Percentiles rank a stretch among this genome's conserved stretches.
Conservation (phyloP, 1,284 basidiomycete species). For the Porphyrellus sp. region DNA sequence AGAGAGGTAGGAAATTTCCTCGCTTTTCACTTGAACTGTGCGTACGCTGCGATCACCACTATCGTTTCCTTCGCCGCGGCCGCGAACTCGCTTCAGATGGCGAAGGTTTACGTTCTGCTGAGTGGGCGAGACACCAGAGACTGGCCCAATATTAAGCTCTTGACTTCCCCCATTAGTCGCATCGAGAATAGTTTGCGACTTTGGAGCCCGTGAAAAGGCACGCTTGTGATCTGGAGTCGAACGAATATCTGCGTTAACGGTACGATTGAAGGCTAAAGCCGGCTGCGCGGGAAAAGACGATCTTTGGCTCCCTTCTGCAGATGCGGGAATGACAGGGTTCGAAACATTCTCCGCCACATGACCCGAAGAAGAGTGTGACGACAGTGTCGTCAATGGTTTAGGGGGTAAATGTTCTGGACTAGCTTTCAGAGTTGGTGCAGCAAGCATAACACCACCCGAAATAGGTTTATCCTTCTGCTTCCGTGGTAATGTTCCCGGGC, state of each 20-base stretch:
- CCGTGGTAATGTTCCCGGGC: background rate
- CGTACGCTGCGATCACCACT: conserved; percentile 33
- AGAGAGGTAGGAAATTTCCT: conserved; percentile 8
- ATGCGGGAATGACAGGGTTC: background rate
- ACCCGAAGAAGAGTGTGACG: background rate
- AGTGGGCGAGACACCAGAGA: conserved; percentile 23
- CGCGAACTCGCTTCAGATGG: conserved; percentile 29
- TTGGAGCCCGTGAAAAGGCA: conserved; percentile 21
- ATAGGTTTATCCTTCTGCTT: conserved; percentile 6
- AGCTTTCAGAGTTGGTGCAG: background rate
- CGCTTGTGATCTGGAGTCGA: conserved; percentile 11
- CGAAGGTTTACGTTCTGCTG: conserved; percentile 33
- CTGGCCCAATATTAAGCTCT: conserved; percentile 27
- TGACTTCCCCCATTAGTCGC: conserved; percentile 2
- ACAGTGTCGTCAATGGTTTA: background rate
- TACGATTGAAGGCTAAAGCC: conserved; percentile 12
- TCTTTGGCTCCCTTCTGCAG: conserved; percentile 6
- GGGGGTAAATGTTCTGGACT: background rate
- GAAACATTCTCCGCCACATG: background rate
- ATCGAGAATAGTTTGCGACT: conserved; percentile 27
- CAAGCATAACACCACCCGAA: conserved; percentile 21
- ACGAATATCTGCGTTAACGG: background rate
- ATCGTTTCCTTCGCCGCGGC: conserved; percentile 26
- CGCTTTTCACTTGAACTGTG: conserved; percentile 20
- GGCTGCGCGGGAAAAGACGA: conserved; percentile 9